phyloP scores from a whole-genome alignment of 176 grass and related monocot genomes.

The Oryza rufipogon region DNA sequence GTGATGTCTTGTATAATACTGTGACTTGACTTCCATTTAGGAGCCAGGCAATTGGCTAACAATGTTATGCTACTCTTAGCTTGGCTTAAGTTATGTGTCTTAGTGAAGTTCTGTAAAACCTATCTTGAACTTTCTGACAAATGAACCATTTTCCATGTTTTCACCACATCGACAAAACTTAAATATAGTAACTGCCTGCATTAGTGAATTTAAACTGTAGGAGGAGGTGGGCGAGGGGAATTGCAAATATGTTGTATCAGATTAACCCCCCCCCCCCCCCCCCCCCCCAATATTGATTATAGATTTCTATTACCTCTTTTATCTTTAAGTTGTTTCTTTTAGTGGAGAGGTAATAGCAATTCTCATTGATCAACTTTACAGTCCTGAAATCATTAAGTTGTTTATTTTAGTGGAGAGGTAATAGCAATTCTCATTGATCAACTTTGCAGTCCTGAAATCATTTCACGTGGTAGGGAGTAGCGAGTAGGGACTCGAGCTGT shows the following conservation, averaged over 20 bases:
- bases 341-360: not conserved
- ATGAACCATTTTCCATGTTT: conserved; percentile 12
- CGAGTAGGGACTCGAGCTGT: not conserved
- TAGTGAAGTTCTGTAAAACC: not conserved
- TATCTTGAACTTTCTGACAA: not conserved
- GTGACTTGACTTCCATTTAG: conserved; percentile 28
- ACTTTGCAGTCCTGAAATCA: conserved; percentile 5
- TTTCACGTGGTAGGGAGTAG: not conserved
- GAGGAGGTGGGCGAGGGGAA: not conserved
- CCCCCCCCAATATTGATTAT: not conserved
- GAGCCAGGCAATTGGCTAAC: conserved; percentile 23
- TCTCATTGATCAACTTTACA: conserved; percentile 14
- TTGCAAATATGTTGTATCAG: not conserved
- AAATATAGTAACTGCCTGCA: not conserved
- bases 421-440: conserved; percentile 13
- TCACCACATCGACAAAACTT: not conserved
- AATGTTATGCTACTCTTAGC: not conserved
- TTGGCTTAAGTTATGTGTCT: not conserved
- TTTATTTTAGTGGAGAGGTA: not conserved
- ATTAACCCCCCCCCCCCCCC: not conserved
- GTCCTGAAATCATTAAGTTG: not conserved
- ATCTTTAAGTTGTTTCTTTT: not conserved
- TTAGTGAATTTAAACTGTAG: not conserved
- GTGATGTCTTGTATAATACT: conserved; percentile 54
- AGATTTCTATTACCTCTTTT: not conserved